phyloP scores from a whole-genome alignment of 1,139 yeast genomes.

The Yamadazyma diospyri region DNA sequence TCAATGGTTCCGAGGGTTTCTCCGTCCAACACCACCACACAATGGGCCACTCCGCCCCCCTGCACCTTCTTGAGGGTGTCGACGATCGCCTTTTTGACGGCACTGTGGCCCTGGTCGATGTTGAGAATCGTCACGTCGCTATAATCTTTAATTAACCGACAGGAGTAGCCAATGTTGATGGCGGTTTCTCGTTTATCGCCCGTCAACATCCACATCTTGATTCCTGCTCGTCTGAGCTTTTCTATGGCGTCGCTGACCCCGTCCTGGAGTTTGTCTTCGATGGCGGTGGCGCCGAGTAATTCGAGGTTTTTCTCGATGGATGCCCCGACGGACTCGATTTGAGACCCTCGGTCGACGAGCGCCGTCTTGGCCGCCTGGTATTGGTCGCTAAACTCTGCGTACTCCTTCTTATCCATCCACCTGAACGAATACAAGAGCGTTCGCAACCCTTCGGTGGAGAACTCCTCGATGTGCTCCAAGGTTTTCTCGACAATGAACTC shows the following conservation, averaged over 20 bases:
- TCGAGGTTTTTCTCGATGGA: slow-evolving; percentile 63
- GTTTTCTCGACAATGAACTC: slow-evolving; percentile 80
- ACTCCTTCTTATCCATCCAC: slow-evolving; percentile 61
- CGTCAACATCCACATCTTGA: slow-evolving; percentile 95
- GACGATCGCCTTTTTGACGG: slow-evolving; percentile 51
- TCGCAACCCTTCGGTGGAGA: slow-evolving; percentile 91
- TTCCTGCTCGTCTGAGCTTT: slow-evolving; percentile 87
- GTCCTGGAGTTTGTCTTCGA: slow-evolving; percentile 92
- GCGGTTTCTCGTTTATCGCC: slow-evolving; percentile 99
- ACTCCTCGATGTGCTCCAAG: slow-evolving; percentile 85
- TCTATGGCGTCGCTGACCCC: slow-evolving; percentile 96
- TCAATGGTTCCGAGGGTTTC: slow-evolving; percentile 73
- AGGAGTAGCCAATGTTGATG: slow-evolving; percentile 92
- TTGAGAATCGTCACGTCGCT: slow-evolving; percentile 81
- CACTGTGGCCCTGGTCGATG: slow-evolving; percentile 51
- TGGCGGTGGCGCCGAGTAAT: slow-evolving; percentile 90
- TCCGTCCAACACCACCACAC: slow-evolving; percentile 93
- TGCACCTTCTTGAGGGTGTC: slow-evolving; percentile 59
- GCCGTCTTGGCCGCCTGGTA: slow-evolving; percentile 80
- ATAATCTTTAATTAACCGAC: slow-evolving; percentile 88
- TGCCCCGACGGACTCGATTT: slow-evolving; percentile 73
- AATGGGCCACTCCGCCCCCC: slow-evolving; percentile 79
- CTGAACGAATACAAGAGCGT: slow-evolving; percentile 80
- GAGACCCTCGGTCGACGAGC: slow-evolving; percentile 57
- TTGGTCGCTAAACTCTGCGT: slow-evolving; percentile 60